Evolutionary conservation across 2,329 filamentous ascomycete genomes (phyloP), one percentile per base, ranked within the genome.

Genomic region (Fusarium coffeatum): DNA sequence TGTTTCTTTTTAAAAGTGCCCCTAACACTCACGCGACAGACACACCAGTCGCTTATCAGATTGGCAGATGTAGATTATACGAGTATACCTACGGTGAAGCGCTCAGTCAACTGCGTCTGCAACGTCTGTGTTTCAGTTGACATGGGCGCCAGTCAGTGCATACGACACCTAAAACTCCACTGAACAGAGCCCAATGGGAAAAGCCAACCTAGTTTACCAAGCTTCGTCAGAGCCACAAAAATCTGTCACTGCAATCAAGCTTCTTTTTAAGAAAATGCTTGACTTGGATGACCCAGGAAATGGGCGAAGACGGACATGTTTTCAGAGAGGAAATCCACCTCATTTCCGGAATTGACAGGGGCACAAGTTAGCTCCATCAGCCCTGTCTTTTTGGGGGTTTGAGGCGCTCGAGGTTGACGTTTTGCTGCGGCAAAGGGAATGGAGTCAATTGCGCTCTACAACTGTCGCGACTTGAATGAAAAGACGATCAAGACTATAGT

Each of bases 331-430:
- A 20, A 34, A 34, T 30, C 61, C 59, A 69, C 50, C 55, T 68
- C 50, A 68, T 68, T 69, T 68, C 66, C 54, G 59, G 12, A 18
- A 11, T 15, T 13, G 51, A 63, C 40, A 23, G 59, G 64, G 59
- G 53, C 2, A 10, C 5, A 13, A 23, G 16, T 11, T 51, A 43
- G 41, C 18, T n/a, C 5, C 12, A n/a, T 46, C 28, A 66, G 61
- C 63, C 61, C 48, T 55, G 55, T 48, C n/a, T 20, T 37, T 54
- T 43, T 43, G 30, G 5, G n/a, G 8, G 13, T 15, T 8, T 10
- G 16, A 13, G 42, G 23, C 15, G 34, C 34, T 37, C 18, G 3
- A 48, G 30, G 20, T n/a, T 7, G 6, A 12, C 34, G 5, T 16
- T 9, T 25, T 47, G 4, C 8, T 30, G 18, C 22, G 18, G 46